Evolutionary conservation across 148 eudicot species (phyloP), one percentile per base, ranked within the genome.

Genomic region (Cornus suecica): DNA sequence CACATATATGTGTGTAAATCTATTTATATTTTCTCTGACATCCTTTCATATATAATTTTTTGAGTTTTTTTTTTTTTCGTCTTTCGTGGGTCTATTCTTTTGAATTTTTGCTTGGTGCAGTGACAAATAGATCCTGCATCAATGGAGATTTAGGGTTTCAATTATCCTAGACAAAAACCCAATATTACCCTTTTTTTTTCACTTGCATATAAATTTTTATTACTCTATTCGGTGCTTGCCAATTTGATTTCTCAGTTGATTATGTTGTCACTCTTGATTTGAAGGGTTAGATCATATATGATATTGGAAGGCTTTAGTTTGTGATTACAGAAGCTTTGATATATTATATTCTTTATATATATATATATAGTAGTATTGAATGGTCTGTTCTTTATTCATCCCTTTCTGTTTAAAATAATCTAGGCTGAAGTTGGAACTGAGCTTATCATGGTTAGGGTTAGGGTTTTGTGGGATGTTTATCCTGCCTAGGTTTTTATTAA

Each of bases 371-470:
- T 52, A 14, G n/a, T 52, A 3, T 52, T 52, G 58, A 52, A 16
- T 74, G 69, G 65, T 65, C 26, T 74, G 41, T 64, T 74, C 28
- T 64, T 74, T 4, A 27, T 8, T 64, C 23, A 68, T 22, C 25
- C 24, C 10, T 37, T 54, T 22, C n/a, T 9, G 24, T 64, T 63
- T 37, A 4, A 58, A 41, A 42, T 16, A 74, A 64, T 74, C 37
- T 37, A 42, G 29, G 58, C 69, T 64, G 58, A 41, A 63, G 23
- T 20, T 31, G 74, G 28, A 72, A 60, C 31, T 77, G 24, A 71
- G 65, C 23, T 5, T 27, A 10, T 32, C 20, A 37, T 70, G 5
- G 48, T 58, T 79, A 79, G 81, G 86, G 77, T 77, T 83, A 85
- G 88, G 85, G 88, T 58, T 52, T 0, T 80, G 73, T 68, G 69